Evolutionary conservation across 2,329 filamentous ascomycete species (phyloP), one percentile per base, ranked within the genome.

Genomic region (Aspergillus vadensis): DNA sequence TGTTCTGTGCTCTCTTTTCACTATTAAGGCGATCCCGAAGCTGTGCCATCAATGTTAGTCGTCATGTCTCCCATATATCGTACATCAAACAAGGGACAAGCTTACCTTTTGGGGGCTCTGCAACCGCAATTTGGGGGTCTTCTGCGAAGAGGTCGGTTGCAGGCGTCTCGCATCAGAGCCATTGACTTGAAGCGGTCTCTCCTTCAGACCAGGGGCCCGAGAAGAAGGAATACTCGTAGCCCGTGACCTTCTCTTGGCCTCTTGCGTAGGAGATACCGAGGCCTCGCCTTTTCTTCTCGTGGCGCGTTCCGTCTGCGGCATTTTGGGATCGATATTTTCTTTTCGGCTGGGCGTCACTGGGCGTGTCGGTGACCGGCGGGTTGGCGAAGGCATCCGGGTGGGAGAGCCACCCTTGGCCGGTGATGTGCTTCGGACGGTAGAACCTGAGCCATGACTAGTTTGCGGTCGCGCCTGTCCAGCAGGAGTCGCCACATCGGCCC

Each of bases 1-100:
- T 86, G 5, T 87, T 86, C 15, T 93, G 86, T 0, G 88, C 85
- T 58, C 85, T 87, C 75, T 92, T 92, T 74, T 97, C 92, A 51
- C 86, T 88, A 69, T 94, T 89, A 0, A 97, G 82, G 36, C 94
- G 88, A 77, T 97, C 93, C 17, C 93, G 90, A 47, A 88, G 79
- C 76, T 80, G 51, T 44, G 51, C 14, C 8, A 17, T 30, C 32
- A 21, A 25, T 25, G 21, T 67, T 38, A 66, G 62, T 19, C 7
- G 14, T 23, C 14, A 15, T 17, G n/a, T 7, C 4, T 27, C 12
- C 36, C 19, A 7, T 2, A 2, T 2, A 27, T 27, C 7, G 25
- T 1, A 27, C 25, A 27, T 27, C 25, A 8, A 27, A 7, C 7
- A 2, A 27, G 7, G 1, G 25, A 27, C 25, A 8, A 8, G 2